Percentiles rank a stretch among this genome's conserved stretches.
phyloP scores from a whole-genome alignment of 2,329 filamentous ascomycete genomes.

The Fusarium sp. region DNA sequence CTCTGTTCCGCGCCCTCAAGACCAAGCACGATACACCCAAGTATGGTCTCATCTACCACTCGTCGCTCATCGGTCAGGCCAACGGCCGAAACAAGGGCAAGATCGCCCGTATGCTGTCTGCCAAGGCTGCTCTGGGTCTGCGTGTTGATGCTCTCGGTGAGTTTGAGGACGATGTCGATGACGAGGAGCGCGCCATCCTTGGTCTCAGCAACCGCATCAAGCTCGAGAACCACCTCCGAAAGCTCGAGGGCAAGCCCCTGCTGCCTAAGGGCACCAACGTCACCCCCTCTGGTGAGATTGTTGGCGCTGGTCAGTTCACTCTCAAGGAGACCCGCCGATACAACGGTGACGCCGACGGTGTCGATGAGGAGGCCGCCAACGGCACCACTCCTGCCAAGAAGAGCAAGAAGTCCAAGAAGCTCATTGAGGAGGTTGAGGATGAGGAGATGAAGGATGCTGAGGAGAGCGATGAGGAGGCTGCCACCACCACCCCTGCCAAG shows the following conservation, averaged over 20 bases:
- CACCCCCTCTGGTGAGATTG: slow-evolving; percentile 72
- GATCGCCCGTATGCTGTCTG: slow-evolving; percentile 94
- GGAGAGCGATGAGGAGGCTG: slow-evolving; percentile 46
- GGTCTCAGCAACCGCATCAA: slow-evolving; percentile 75
- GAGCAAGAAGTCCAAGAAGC: slow-evolving; percentile 53
- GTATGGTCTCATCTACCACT: slow-evolving; percentile 94
- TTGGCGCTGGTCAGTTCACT: slow-evolving; percentile 79
- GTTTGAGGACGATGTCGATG: slow-evolving; percentile 73
- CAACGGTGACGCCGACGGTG: slow-evolving; percentile 90
- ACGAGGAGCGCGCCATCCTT: slow-evolving; percentile 86
- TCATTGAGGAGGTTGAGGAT: slow-evolving; percentile 53
- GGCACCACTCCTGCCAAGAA: slow-evolving; percentile 48
- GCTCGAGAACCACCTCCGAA: slow-evolving; percentile 77
- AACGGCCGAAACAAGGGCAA: slow-evolving; percentile 99
- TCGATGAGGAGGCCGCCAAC: slow-evolving; percentile 63
- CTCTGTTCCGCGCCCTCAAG: slow-evolving; percentile 96
- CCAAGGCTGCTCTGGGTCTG: slow-evolving; percentile 90
- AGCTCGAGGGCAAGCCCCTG: slow-evolving; percentile 88
- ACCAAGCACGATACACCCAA: slow-evolving; percentile 99
- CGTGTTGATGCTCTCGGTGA: slow-evolving; percentile 80
- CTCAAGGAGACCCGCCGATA: slow-evolving; percentile 94
- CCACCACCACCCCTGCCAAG: slow-evolving; percentile 47
- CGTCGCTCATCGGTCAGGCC: slow-evolving; percentile 92
- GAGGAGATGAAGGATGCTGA: slow-evolving; percentile 57
- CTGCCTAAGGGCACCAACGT: slow-evolving; percentile 78